These are phyloP conservation scores for Ophiostoma sp. DNA, from an alignment of 2,329 filamentous ascomycete genomes.

Conservation along the genomic window DNA sequence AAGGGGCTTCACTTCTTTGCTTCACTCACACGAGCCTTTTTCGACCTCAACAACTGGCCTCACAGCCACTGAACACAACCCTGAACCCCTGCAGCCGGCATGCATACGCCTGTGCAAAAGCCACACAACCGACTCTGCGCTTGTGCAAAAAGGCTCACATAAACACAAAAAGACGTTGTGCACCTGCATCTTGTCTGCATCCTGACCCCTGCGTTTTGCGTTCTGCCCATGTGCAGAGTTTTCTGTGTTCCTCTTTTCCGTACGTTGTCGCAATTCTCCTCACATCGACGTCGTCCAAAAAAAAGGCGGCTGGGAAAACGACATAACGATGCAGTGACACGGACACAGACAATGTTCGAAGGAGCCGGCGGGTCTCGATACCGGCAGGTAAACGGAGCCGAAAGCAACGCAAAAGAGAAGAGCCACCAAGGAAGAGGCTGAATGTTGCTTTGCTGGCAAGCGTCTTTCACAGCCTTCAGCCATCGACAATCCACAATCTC, in stretches of 20 bases:
- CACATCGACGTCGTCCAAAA: background rate
- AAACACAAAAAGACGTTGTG: background rate
- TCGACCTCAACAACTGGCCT: background rate
- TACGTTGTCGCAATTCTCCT: too few species aligned
- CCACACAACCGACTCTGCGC: background rate
- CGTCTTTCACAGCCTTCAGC: background rate
- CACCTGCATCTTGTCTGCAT: background rate
- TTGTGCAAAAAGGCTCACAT: constrained; percentile 10
- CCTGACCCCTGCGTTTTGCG: background rate
- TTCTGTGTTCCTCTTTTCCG: background rate
- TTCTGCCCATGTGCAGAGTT: background rate
- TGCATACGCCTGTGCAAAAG: background rate
- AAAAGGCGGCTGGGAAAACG: constrained; percentile 14
- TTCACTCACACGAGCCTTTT: background rate
- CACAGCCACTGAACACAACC: background rate
- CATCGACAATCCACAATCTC: background rate
- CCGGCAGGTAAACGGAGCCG: background rate
- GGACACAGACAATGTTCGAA: background rate
- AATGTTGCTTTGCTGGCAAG: constrained; percentile 16
- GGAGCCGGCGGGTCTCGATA: background rate
- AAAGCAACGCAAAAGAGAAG: background rate
- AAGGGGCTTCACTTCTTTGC: background rate
- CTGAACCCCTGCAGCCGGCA: constrained; percentile 18
- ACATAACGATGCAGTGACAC: background rate
- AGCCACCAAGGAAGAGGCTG: constrained; percentile 12